Evolutionary conservation across 2,329 filamentous ascomycete species (phyloP), one percentile per base, ranked within the genome.

Genomic region (Plectosphaerella cucumerina): DNA sequence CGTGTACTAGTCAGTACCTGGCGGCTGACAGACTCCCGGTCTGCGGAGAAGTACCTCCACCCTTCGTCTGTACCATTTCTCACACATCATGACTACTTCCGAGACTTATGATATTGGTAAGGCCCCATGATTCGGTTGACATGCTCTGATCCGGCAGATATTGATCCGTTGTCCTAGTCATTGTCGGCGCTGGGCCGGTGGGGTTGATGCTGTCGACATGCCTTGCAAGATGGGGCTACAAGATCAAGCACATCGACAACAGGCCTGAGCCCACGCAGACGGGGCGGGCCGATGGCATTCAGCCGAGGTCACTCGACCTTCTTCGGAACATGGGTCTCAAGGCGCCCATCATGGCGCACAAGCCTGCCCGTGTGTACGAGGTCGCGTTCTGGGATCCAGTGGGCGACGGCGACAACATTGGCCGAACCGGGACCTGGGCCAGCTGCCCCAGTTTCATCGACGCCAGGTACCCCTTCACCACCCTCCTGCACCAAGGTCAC

Each of bases 181-280:
- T 96, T 58, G 80, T 96, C 50, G 92, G 92, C 57, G 92, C 92
- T 50, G 92, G 92, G 15, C 92, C 92, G 4, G 90, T 92, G 39
- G 92, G 92, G 50, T 81, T 96, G 52, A 85, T 95, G 71, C 80
- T 96, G 21, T 94, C 90, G 9, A 91, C 91, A 26, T 93, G 89
- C 65, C 80, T 97, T 55, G 89, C 90, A 54, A 80, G 91, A 73
- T 96, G 91, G 90, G 92, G 92, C 18, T 97, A 96, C 77, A 90
- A 84, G 68, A 90, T 97, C 69, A 96, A 93, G 76, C 90, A 96
- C 71, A 90, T 96, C 64, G 92, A 96, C 72, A 96, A 95, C 70
- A 81, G 91, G 53, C 77, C 90, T 2, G 88, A 93, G 62, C 91
- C 91, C 15, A 96, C 91, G 12, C 64, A 83, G 3, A 96, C 90